Percentiles rank a stretch among this genome's conserved stretches.
phyloP scores from a whole-genome alignment of 495 filamentous ascomycete species.

The Hypoxylon fuscum region DNA sequence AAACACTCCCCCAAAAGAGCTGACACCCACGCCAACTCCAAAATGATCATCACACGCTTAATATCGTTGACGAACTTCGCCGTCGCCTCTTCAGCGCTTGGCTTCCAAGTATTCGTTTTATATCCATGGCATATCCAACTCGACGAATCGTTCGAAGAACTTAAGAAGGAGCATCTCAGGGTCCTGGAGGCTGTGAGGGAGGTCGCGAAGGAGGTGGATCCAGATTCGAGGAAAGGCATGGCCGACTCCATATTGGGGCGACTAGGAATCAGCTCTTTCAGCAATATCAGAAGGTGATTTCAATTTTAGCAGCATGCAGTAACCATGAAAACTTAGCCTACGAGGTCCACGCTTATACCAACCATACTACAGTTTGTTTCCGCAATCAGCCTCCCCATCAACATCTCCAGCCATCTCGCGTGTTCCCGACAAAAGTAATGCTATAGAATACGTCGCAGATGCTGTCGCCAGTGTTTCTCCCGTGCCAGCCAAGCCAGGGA shows the following conservation, averaged over 20 bases:
- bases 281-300: slow-evolving; percentile 42
- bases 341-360: slow-evolving; percentile 40
- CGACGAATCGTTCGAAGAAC: slow-evolving; percentile 65
- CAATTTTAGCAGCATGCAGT: slow-evolving; percentile 43
- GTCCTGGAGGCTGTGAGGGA: slow-evolving; percentile 46
- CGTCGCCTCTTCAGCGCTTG: slow-evolving; percentile 66
- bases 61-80: slow-evolving; percentile 70
- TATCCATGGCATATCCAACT: slow-evolving; percentile 73
- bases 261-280: slow-evolving; percentile 36
- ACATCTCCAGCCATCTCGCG: slow-evolving; percentile 19
- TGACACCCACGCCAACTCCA: slow-evolving; percentile 22
- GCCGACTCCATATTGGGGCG: slow-evolving; percentile 39
- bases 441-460: slow-evolving; percentile 34
- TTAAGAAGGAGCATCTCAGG: slow-evolving; percentile 63
- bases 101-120: slow-evolving; percentile 70
- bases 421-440: slow-evolving; percentile 34
- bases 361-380: slow-evolving; percentile 29
- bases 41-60: slow-evolving; percentile 55
- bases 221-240: slow-evolving; percentile 38
- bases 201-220: slow-evolving; percentile 45
- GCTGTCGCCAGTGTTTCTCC: slow-evolving; percentile 27
- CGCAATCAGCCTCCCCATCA: slow-evolving; percentile 20
- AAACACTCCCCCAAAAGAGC: not conserved
- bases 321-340: slow-evolving; percentile 30
- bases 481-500: slow-evolving; percentile 18